Evolutionary conservation across 164 flowering plant species (phyloP).

Genomic region (Vitis cinerea): DNA sequence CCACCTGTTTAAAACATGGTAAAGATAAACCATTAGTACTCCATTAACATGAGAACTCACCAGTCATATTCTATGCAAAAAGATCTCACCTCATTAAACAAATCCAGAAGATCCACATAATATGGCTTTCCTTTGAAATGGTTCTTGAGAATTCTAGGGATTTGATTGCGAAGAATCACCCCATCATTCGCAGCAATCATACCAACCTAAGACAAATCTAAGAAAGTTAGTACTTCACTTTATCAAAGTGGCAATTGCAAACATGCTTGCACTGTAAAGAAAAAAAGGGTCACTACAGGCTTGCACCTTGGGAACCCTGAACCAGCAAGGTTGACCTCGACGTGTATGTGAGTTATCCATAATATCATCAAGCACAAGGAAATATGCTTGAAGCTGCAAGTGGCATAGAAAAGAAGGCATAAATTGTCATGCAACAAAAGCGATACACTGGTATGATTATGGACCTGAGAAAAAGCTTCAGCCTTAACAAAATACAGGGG

Average conservation of each 20-base stretch:
- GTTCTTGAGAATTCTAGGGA: slow-evolving; percentile 66
- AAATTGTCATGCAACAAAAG: not conserved
- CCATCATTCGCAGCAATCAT: slow-evolving; percentile 81
- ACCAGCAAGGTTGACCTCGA: slow-evolving; percentile 89
- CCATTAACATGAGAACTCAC: too few relatives aligned
- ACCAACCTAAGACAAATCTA: slow-evolving; percentile 52
- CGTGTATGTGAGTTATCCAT: slow-evolving; percentile 83
- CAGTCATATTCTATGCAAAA: not conserved
- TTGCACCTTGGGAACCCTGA: slow-evolving; percentile 62
- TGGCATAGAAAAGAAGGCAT: not conserved
- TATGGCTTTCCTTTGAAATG: slow-evolving; percentile 74
- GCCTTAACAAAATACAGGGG: not conserved
- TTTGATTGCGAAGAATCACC: slow-evolving; percentile 72
- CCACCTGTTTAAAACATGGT: slow-evolving; percentile 49
- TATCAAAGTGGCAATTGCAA: too few relatives aligned
- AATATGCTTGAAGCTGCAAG: slow-evolving; percentile 86
- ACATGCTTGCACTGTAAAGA: not conserved
- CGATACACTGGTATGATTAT: not conserved
- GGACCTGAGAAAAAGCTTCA: not conserved
- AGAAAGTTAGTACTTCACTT: too few relatives aligned
- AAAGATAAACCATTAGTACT: not conserved
- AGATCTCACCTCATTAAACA: slow-evolving; percentile 75
- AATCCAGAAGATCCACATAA: slow-evolving; percentile 75
- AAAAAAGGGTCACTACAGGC: not conserved
- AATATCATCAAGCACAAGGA: slow-evolving; percentile 86